Evolutionary conservation across 495 filamentous ascomycete genomes (phyloP), one percentile per base, ranked within the genome.

Genomic region (Hypoxylon fragiforme): DNA sequence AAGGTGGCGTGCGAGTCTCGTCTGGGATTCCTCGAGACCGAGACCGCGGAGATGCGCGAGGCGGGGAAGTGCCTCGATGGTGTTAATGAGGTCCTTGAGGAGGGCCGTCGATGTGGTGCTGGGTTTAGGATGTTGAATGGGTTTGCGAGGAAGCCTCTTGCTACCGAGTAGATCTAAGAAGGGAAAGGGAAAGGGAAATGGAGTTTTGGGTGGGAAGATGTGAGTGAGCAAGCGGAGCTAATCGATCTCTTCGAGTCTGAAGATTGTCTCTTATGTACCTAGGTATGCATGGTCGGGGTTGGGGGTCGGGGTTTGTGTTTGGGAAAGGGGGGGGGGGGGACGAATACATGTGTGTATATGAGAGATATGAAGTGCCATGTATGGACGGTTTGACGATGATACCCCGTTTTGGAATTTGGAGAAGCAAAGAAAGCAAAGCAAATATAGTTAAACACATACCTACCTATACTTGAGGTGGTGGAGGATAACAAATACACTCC

Each of bases 41-140:
- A 75, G 16, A 69, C 75, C 28, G 65, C 71, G 5, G 71, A 73
- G 22, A 72, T 75, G 63, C 62, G 63, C 67, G 72, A 79, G 69
- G 76, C 73, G 4, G 74, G 71, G 31, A 76, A 75, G 70, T 76
- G 73, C 63, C 78, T 96, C 51, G 88, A 92, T 52, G 87, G 86
- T 6, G 83, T 97, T 31, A 86, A 86, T 9, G 79, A 80, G 51
- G 81, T 96, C 7, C 75, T 97, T 57, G 89, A 95, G 65, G 94
- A 98, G 66, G 90, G 89, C 3, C 80, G 89, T 31, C 81, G 82
- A 60, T 81, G 81, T 50, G 89, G 88, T 28, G 84, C 87, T 24
- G 90, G 86, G n/a, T 97, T 90, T 84, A 85, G 90, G 61, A 86
- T 84, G 65, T 72, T 98, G 69, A 87, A 79, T 55, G 94, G 94